These are phyloP conservation scores for Phylloporus scabripes DNA, from an alignment of 768 basidiomycete genomes.

Conservation along the genomic window DNA sequence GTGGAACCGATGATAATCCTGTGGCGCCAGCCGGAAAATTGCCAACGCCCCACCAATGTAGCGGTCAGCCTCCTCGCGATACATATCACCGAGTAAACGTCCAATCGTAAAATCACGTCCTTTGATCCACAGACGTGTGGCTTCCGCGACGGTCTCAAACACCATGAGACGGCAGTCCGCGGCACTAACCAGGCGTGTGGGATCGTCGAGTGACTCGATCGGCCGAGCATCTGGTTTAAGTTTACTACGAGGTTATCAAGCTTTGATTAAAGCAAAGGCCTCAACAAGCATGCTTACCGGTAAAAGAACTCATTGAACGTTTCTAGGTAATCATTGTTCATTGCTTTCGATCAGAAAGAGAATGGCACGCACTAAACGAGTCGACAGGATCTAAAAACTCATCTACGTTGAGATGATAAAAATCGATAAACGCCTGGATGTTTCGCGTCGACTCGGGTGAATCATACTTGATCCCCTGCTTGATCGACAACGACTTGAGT, in stretches of 20 bases:
- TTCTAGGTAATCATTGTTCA: conserved; percentile 38
- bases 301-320: conserved; percentile 95
- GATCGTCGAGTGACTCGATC: conserved; percentile 64
- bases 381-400: conserved; percentile 81
- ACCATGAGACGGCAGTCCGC: conserved; percentile 97
- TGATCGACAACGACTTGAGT: conserved; percentile 84
- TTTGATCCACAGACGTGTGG: conserved; percentile 94
- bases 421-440: conserved; percentile 84
- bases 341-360: neutral
- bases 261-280: neutral
- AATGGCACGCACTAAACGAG: conserved; percentile 65
- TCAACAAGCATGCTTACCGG: conserved; percentile 35
- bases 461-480: conserved; percentile 93
- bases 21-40: conserved; percentile 89
- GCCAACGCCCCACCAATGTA: conserved; percentile 79
- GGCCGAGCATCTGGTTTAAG: conserved; percentile 81
- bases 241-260: conserved; percentile 46
- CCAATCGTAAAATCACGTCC: conserved; percentile 87
- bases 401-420: conserved; percentile 76
- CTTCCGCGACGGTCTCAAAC: conserved; percentile 81
- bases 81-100: conserved; percentile 73
- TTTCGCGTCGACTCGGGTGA: conserved; percentile 76
- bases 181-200: conserved; percentile 74
- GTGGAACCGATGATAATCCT: conserved; percentile 96
- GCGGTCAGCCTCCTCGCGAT: conserved; percentile 60